phyloP scores from a whole-genome alignment of 495 filamentous ascomycete species.

The Tuber umbilicatum region DNA sequence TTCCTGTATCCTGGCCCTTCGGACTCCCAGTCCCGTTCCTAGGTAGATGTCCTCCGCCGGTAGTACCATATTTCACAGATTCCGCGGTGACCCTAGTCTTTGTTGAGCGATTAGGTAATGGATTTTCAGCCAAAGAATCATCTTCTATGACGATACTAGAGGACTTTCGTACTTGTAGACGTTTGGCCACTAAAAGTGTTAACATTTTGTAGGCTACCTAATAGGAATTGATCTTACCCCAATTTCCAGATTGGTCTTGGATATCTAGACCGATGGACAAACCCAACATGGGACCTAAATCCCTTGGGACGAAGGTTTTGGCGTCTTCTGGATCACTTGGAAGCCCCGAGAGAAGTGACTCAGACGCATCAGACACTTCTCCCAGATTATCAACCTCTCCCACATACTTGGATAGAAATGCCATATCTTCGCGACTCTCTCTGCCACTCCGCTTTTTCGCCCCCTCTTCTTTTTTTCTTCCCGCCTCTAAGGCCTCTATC shows the following conservation, averaged over 20 bases:
- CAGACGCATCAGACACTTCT: background rate
- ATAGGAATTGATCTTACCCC: background rate
- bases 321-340: background rate
- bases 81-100: background rate
- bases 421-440: background rate
- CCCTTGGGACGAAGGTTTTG: background rate
- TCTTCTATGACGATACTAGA: background rate
- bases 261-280: background rate
- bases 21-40: background rate
- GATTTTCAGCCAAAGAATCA: background rate
- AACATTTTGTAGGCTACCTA: background rate
- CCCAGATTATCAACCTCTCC: background rate
- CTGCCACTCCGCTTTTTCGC: background rate
- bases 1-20: background rate
- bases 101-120: background rate
- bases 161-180: background rate
- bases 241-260: background rate
- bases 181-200: constrained; percentile 2
- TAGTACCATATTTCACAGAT: background rate
- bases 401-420: background rate
- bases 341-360: background rate
- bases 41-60: background rate
- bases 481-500: background rate
- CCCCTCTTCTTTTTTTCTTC: background rate
- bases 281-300: background rate